Percentiles rank a stretch among this genome's conserved stretches.
Evolutionary conservation across 1,284 basidiomycete species (phyloP).

Genomic region (Sphaerobolus stellatus): DNA sequence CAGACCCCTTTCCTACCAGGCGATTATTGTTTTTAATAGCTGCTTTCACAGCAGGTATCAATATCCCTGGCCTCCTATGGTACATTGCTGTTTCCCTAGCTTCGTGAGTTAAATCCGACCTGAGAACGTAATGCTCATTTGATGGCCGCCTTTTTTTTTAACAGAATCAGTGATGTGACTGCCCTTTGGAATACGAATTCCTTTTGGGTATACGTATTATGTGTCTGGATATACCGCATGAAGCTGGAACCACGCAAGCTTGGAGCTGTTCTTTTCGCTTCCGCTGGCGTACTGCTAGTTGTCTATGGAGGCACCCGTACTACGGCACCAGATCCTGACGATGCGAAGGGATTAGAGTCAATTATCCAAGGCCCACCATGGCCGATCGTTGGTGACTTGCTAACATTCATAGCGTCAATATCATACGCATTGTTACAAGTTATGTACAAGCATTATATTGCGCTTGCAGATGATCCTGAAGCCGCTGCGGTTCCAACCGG

Average conservation of each 20-base stretch:
- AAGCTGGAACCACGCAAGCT: constrained; percentile 64
- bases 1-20: constrained; percentile 41
- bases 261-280: constrained; percentile 72
- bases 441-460: constrained; percentile 76
- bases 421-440: constrained; percentile 71
- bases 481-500: constrained; percentile 18
- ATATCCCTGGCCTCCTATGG: constrained; percentile 67
- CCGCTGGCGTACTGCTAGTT: constrained; percentile 67
- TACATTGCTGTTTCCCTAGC: constrained; percentile 67
- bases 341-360: background rate
- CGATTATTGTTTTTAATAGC: constrained; percentile 46
- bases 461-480: constrained; percentile 60
- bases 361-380: background rate
- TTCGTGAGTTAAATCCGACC: constrained; percentile 51
- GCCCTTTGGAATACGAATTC: constrained; percentile 86
- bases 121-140: constrained; percentile 2
- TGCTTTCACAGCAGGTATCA: constrained; percentile 57
- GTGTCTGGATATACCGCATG: constrained; percentile 57
- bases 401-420: constrained; percentile 71
- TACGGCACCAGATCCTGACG: constrained; percentile 10
- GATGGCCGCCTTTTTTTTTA: constrained; percentile 15
- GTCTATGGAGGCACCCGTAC: constrained; percentile 69
- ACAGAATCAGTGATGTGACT: constrained; percentile 73
- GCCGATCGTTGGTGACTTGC: constrained; percentile 71
- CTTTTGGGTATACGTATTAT: constrained; percentile 77